Evolutionary conservation across 345 rosid genomes (phyloP).

Genomic region (Brassica napus): DNA sequence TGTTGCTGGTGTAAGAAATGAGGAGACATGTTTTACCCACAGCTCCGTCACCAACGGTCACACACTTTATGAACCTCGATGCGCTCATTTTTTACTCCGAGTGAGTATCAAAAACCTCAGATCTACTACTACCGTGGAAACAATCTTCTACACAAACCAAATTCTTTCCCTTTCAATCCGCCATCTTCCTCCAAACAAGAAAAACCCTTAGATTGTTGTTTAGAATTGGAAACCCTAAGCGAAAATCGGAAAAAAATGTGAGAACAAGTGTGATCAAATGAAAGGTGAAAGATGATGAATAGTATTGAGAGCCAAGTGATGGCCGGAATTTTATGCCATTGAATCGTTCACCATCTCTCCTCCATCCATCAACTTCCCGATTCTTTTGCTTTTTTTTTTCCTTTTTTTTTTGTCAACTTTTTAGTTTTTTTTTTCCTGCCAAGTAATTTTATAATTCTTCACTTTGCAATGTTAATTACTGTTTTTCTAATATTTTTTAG

Average conservation of each 20-base stretch:
- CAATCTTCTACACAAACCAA: neutral
- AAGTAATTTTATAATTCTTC: too few species aligned
- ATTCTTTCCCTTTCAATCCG: conserved; percentile 26
- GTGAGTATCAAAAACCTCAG: conserved; percentile 28
- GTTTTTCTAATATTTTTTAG: too few species aligned
- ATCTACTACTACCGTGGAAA: conserved; percentile 42
- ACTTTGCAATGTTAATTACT: too few species aligned
- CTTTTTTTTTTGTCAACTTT: too few species aligned
- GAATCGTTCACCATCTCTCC: conserved; percentile 78
- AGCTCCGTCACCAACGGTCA: conserved; percentile 87
- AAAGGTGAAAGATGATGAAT: neutral
- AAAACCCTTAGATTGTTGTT: neutral
- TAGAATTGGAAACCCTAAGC: conserved; percentile 23
- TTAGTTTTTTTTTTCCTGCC: neutral
- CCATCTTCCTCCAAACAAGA: conserved; percentile 13
- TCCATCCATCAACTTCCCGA: conserved; percentile 46
- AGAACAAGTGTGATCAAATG: conserved; percentile 7
- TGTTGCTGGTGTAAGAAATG: conserved; percentile 86
- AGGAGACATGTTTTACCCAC: conserved; percentile 92
- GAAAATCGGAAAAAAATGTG: conserved; percentile 2
- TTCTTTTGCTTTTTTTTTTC: conserved; percentile 24
- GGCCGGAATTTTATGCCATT: conserved; percentile 64
- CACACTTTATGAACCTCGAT: conserved; percentile 78
- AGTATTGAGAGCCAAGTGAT: conserved; percentile 17
- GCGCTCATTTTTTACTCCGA: conserved; percentile 56